Evolutionary conservation across 192 early-diverging fungal genomes (phyloP), one percentile per base, ranked within the genome.

Genomic region (Dissophora globulifera): DNA sequence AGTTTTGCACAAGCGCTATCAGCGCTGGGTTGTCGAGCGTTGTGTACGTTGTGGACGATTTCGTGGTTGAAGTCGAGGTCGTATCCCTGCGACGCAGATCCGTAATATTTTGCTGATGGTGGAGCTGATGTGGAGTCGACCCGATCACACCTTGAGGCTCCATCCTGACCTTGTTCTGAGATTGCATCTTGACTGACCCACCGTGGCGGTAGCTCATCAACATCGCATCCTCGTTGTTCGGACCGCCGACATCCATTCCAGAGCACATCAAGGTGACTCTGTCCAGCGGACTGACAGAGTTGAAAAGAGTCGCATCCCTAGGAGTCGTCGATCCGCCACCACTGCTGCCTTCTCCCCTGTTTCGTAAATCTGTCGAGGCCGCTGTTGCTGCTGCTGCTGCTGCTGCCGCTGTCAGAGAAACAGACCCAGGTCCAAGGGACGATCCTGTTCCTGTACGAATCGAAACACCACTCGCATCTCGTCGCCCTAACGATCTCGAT

Each of bases 261-360:
- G 65, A 56, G 22, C 81, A 80, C 50, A 85, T 67, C 8, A 82
- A 47, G 0, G 81, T 80, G 3, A 85, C 59, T 9, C 63, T 58
- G 46, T 85, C 83, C 54, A 85, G 50, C 0, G 83, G 83, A 46
- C 83, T 85, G 7, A 79, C 81, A 20, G 81, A 62, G 29, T 81
- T 70, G 29, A 82, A 83, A 4, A 81, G 26, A 1, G 50, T 64
- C 30, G 51, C 46, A 26, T 70, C 69, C n/a, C 75, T 40, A 15
- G 59, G 72, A 35, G 60, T 75, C 4, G 31, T 38, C 9, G 53
- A 61, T 38, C 53, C 50, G n/a, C n/a, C n/a, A n/a, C n/a, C n/a
- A n/a, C n/a, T n/a, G n/a, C n/a, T n/a, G n/a, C n/a, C n/a, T n/a
- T n/a, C n/a, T 17, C 64, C 59, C 0, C 69, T 42, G 11, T 33